These are phyloP conservation scores for Metschnikowia gelsemii DNA, from an alignment of 805 yeast genomes.

Conservation along the genomic window DNA sequence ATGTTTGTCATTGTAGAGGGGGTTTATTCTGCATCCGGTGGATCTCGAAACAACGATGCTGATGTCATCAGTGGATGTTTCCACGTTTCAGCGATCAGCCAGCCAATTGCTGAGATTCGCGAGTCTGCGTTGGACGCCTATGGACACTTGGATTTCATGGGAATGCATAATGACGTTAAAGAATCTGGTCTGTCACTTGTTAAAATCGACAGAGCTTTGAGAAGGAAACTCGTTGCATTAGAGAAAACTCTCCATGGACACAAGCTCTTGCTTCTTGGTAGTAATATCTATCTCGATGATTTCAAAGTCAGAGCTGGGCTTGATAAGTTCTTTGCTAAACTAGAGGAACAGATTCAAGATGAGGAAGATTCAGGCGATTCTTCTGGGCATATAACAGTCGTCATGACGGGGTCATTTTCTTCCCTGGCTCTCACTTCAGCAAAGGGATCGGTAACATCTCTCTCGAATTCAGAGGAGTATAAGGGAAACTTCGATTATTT, in stretches of 20 bases:
- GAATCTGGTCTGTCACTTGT: slow-evolving; percentile 26
- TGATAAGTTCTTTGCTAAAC: slow-evolving; percentile 53
- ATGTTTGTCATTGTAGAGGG: slow-evolving; percentile 83
- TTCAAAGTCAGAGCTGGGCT: slow-evolving; percentile 59
- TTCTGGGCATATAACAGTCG: slow-evolving; percentile 55
- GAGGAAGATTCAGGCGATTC: slow-evolving; percentile 41
- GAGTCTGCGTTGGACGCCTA: slow-evolving; percentile 62
- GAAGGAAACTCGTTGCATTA: slow-evolving; percentile 50
- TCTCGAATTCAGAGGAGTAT: slow-evolving; percentile 55
- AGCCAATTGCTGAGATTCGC: slow-evolving; percentile 85
- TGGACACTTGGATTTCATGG: slow-evolving; percentile 74
- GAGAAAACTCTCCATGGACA: slow-evolving; percentile 60
- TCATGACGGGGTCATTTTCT: slow-evolving; percentile 79
- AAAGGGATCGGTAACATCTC: slow-evolving; percentile 48
- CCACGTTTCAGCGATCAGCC: slow-evolving; percentile 72
- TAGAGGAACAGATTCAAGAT: slow-evolving; percentile 41
- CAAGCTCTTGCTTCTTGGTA: slow-evolving; percentile 69
- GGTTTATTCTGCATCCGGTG: slow-evolving; percentile 66
- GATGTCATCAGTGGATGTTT: slow-evolving; percentile 49
- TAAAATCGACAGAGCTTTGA: slow-evolving; percentile 61
- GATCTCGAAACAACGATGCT: slow-evolving; percentile 31
- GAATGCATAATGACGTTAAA: slow-evolving; percentile 34
- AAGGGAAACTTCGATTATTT: slow-evolving; percentile 71
- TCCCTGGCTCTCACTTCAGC: slow-evolving; percentile 62
- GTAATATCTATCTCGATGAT: slow-evolving; percentile 68